Conservation (phyloP, 257 asterid genomes). For the Przewalskia tangutica region DNA sequence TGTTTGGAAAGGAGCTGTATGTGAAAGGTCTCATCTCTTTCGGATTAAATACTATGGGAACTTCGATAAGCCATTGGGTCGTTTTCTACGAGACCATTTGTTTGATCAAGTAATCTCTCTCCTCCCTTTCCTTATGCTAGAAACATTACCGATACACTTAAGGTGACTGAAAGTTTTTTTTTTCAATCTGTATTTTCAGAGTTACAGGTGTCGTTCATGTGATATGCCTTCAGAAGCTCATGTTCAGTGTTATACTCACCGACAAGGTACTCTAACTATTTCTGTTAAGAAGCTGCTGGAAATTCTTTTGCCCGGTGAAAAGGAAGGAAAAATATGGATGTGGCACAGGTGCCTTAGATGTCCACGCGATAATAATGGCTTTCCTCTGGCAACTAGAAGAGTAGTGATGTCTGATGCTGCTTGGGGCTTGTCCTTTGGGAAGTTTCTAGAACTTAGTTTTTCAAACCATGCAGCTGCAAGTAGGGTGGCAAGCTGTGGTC, state of each 20-base stretch:
- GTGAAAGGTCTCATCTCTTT: slow-evolving; percentile 83
- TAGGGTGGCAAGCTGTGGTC: slow-evolving; percentile 99
- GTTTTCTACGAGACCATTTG: slow-evolving; percentile 78
- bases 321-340: slow-evolving; percentile 96
- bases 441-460: slow-evolving; percentile 96
- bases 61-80: slow-evolving; percentile 93
- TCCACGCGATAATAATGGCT: slow-evolving; percentile 64
- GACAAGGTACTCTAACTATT: slow-evolving; percentile 89
- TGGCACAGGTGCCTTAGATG: slow-evolving; percentile 98
- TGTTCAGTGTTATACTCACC: slow-evolving; percentile 91
- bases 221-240: slow-evolving; percentile 96
- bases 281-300: slow-evolving; percentile 86
- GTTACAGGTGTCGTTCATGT: slow-evolving; percentile 69
- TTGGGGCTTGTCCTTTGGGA: slow-evolving; percentile 96
- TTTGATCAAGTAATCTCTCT: slow-evolving; percentile 70
- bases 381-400: slow-evolving; percentile 92
- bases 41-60: slow-evolving; percentile 86
- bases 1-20: slow-evolving; percentile 93
- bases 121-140: slow-evolving; percentile 5
- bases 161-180: neutral
- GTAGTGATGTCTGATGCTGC: slow-evolving; percentile 99
- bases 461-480: slow-evolving; percentile 99
- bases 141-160: neutral
- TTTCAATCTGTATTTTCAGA: slow-evolving; percentile 32
- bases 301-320: slow-evolving; percentile 64